Evolutionary conservation across 2,329 filamentous ascomycete genomes (phyloP), one percentile per base, ranked within the genome.

Genomic region (Teratosphaeria destructans): DNA sequence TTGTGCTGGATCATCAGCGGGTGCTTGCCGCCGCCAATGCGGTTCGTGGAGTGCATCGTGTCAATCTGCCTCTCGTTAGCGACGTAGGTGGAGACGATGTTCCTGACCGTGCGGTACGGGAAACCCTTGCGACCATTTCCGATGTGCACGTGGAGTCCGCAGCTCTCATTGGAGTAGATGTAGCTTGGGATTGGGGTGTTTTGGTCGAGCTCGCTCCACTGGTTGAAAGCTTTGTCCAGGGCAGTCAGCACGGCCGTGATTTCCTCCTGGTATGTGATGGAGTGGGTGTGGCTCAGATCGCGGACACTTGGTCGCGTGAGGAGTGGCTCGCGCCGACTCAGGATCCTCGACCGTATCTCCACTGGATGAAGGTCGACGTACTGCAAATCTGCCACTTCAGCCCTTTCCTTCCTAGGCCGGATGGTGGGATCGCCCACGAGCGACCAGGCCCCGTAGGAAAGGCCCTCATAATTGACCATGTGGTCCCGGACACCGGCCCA

Each of bases 111-210:
- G 7, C 57, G 32, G 12, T 68, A 49, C 6, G 57, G 57, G 43
- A 72, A 71, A 0, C 65, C 64, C 3, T 61, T 32, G n/a, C 34
- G 47, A 1, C 63, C 65, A 29, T 70, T 66, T 4, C 70, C 70
- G 27, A 74, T 62, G 56, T 74, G 71, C 19, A 73, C 64, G 54
- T 74, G 71, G 0, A 71, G 35, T 0, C 68, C 70, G 29, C 62
- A 64, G 2, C 57, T 61, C 3, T 58, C 27, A 56, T 71, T 71
- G 49, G 59, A 57, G n/a, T 63, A 43, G 52, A 57, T 34, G 55
- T 7, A 71, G 39, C 6, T 65, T 59, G 56, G 67, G 67, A 14
- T 56, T 32, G 8, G 23, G 16, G 29, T 52, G 7, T 23, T 35
- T 14, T 29, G 16, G 43, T 49, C 43, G 14, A 35, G 59, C 32